Conservation (phyloP, 441 rosid genomes). For the Manihot esculenta region DNA sequence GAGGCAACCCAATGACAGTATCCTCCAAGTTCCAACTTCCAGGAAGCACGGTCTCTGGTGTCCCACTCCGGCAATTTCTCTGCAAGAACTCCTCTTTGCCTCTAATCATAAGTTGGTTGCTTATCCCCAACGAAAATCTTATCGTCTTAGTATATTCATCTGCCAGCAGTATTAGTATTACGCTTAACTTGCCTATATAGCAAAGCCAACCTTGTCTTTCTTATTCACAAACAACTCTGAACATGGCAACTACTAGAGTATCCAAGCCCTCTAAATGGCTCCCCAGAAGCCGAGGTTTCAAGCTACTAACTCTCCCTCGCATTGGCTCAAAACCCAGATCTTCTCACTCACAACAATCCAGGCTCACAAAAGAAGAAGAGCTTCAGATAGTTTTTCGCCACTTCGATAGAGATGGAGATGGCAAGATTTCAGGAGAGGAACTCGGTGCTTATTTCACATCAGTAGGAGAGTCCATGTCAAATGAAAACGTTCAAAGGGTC, state of each 20-base stretch:
- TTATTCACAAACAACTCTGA: background rate
- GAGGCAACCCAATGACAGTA: too few relatives aligned
- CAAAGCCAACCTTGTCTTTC: too few relatives aligned
- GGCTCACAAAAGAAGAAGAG: background rate
- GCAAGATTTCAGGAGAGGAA: background rate
- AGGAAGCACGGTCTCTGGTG: too few relatives aligned
- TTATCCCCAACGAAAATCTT: too few relatives aligned
- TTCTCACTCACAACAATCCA: background rate
- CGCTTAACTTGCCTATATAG: too few relatives aligned
- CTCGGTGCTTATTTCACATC: background rate
- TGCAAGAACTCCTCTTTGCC: too few relatives aligned
- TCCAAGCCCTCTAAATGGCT: conserved; percentile 10
- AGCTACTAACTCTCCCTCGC: background rate
- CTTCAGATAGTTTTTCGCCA: background rate
- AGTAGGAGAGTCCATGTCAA: background rate
- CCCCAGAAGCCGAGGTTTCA: background rate
- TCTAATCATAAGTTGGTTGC: too few relatives aligned
- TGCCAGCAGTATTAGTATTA: too few relatives aligned
- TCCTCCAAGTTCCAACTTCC: too few relatives aligned
- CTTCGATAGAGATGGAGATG: conserved; percentile 1
- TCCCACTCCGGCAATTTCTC: too few relatives aligned
- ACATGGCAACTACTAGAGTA: background rate
- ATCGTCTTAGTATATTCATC: too few relatives aligned
- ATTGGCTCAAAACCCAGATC: background rate
- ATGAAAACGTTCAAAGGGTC: background rate